Base-by-base conservation (phyloP, 2,329 filamentous ascomycete species). In the Byssothecium circinans region DNA sequence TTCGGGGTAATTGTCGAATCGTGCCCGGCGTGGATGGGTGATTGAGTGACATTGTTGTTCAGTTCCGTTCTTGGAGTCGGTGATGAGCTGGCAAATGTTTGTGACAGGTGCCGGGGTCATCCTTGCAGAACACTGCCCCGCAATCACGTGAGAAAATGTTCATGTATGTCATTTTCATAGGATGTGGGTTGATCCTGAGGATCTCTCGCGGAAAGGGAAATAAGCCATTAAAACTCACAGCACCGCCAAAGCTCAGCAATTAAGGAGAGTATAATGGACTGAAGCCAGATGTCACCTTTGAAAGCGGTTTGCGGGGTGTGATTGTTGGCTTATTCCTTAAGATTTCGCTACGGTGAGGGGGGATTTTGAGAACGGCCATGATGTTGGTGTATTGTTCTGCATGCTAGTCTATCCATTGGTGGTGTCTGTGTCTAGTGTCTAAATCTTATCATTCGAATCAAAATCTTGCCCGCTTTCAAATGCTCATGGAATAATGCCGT, bases 71-170 rank as follows among this genome's bases (percentile, higher is more conserved):
- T 30, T 33, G 51, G 47, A 61, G 53, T 56, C 58, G 54, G 59
- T 67, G 64, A 68, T 69, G 67, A 59, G 67, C 53, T 69, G 65
- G 65, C 67, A 69, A 45, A 53, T 53, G 58, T 45, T 58, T 32
- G 29, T 32, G 29, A 8, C 17, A n/a, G n/a, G 49, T 55, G 51
- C 55, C 55, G 49, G 55, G 49, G 36, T 37, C 49, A 50, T 47
- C 56, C 52, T 50, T 50, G 50, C 33, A 50, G 40, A n/a, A 33
- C 27, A 14, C 12, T 8, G 39, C 33, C 39, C 22, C 50, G 33
- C 22, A 40, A 47, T 53, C 50, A 53, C 46, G 50, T 53, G 50
- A 40, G 40, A 17, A 12, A 22, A 27, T 4, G 29, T 32, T 23
- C 20, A 25, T 39, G 32, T 36, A 38, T 29, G 19, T 20, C 17